A percentile compares a stretch with the other conserved stretches of the same genome.
These are phyloP conservation scores for Garcia nutans DNA, from an alignment of 345 rosid genomes.

Conservation along the genomic window DNA sequence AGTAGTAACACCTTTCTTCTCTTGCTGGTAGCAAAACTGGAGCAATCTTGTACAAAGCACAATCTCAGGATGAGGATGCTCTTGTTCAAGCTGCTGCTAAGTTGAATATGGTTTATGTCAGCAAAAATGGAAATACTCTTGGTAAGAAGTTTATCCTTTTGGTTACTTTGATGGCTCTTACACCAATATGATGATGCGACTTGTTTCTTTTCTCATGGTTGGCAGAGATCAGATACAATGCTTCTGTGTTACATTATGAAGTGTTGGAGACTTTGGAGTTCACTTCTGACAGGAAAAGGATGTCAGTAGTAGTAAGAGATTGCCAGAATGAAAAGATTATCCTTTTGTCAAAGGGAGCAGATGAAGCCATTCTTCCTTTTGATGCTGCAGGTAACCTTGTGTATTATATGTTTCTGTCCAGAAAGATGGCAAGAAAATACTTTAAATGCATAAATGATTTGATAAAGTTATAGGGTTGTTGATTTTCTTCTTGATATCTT, in stretches of 20 bases:
- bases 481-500: neutral
- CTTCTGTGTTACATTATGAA: constrained; percentile 58
- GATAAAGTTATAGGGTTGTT: neutral
- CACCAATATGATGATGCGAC: constrained; percentile 7
- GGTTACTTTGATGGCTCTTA: constrained; percentile 12
- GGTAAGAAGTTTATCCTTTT: constrained; percentile 51
- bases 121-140: constrained; percentile 65
- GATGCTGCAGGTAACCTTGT: constrained; percentile 61
- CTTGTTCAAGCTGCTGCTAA: constrained; percentile 91
- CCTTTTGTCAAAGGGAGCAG: constrained; percentile 95
- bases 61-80: constrained; percentile 99
- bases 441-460: neutral
- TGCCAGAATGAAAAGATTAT: constrained; percentile 65
- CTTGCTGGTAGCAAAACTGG: constrained; percentile 71
- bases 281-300: constrained; percentile 96
- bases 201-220: constrained; percentile 24
- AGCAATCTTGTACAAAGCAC: constrained; percentile 75
- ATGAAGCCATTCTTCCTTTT: constrained; percentile 88
- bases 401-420: constrained; percentile 11
- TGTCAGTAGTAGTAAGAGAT: constrained; percentile 90
- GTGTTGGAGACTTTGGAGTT: constrained; percentile 85
- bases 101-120: constrained; percentile 73
- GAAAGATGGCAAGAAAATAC: neutral
- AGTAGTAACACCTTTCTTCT: constrained; percentile 1
- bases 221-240: constrained; percentile 78